Base-by-base conservation (phyloP, 75 land plant species). In the Pseudotsuga menziesii region DNA sequence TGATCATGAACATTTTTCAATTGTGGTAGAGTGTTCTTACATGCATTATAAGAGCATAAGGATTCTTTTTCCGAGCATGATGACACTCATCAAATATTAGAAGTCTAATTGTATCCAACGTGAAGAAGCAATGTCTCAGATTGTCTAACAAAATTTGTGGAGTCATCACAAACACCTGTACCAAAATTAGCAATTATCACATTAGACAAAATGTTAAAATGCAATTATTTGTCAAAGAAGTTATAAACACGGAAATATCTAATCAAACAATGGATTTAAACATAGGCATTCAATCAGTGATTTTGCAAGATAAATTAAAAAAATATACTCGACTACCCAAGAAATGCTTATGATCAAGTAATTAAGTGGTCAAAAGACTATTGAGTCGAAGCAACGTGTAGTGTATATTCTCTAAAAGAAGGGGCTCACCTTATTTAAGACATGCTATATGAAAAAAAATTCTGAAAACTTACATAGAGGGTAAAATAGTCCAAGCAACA, bases 21-120 rank as follows among this genome's bases (percentile, higher is more conserved):
- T 25, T 61, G 13, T 6, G 39, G 23, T 41, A 69, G 72, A 69
- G n/a, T 1, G 19, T 36, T 61, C 90, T 75, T 48, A 93, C 96
- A 76, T 29, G 81, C 96, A 93, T 93, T 56, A 93, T 89, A 71
- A 82, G 78, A 72, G 94, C 91, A 88, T 93, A 93, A 20, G 88
- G 84, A 58, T 81, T 70, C 20, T 86, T 88, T 5, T 91, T 91
- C 27, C 81, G 77, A 29, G 92, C 87, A 60, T 86, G 88, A 73
- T 93, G 96, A 79, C 96, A 93, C 66, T 93, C 96, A 80, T 93
- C 96, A 84, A 91, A 83, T 76, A 93, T 86, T 19, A 93, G 54
- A 58, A 93, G 72, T 73, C 85, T 85, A 2, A 93, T 81, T 69
- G 75, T 61, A 11, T 84, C 84, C 36, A 91, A 61, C 20, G 72